Conservation (phyloP, 202 grass and related monocot species). For the Saccharum hybrid region DNA sequence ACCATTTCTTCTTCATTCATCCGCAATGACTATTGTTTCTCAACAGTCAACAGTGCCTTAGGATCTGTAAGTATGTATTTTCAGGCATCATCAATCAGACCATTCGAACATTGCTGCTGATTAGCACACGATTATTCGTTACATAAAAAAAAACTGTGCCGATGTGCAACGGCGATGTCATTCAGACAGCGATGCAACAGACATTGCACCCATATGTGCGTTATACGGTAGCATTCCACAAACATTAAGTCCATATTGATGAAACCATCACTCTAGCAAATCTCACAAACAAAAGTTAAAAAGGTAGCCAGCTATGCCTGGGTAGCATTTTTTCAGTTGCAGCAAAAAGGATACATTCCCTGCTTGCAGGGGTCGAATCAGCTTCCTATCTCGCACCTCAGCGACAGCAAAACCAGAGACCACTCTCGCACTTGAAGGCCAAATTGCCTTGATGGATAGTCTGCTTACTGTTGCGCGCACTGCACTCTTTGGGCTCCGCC, state of each 20-base stretch:
- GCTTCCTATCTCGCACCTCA: not conserved
- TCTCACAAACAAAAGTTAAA: not conserved
- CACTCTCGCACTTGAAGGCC: not conserved
- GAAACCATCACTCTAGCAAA: not conserved
- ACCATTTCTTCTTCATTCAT: not conserved
- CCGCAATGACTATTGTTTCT: not conserved
- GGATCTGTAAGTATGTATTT: too few species aligned
- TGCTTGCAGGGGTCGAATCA: not conserved
- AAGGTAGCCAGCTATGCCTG: not conserved
- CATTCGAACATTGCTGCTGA: not conserved
- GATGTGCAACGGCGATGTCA: not conserved
- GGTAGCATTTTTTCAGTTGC: not conserved
- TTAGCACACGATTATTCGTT: not conserved
- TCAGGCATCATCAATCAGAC: not conserved
- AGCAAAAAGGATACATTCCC: constrained; percentile 2
- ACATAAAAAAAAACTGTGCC: not conserved
- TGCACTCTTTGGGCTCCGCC: constrained; percentile 78
- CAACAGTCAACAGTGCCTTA: not conserved
- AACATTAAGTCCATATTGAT: constrained; percentile 1
- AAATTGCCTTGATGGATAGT: not conserved
- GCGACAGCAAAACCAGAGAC: not conserved
- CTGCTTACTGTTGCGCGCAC: constrained; percentile 81
- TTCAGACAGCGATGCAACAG: not conserved
- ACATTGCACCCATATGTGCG: not conserved
- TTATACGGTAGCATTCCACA: constrained; percentile 6